Conservation (phyloP, 495 filamentous ascomycete genomes). For the Hyaloscypha hepaticicola region DNA sequence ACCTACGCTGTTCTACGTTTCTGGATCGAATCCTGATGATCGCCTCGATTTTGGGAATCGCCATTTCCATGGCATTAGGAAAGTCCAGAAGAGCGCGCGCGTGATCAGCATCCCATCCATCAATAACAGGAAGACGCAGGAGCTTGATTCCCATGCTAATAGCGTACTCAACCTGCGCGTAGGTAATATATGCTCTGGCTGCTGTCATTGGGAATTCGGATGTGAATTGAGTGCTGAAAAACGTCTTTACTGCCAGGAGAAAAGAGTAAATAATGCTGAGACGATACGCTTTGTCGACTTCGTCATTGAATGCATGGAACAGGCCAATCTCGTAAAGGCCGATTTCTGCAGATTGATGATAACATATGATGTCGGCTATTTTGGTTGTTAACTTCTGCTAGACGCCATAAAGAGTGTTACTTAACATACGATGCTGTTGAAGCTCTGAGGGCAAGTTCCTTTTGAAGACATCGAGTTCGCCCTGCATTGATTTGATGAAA, state of each 20-base stretch:
- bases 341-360: neutral
- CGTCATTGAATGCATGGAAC: neutral
- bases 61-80: neutral
- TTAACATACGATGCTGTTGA: neutral
- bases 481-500: conserved; percentile 1
- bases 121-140: neutral
- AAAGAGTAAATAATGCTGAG: neutral
- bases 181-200: neutral
- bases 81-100: neutral
- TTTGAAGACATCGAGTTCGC: neutral
- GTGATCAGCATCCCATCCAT: neutral
- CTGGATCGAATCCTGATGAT: neutral
- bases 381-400: neutral
- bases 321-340: neutral
- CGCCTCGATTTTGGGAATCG: neutral
- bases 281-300: neutral
- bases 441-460: neutral
- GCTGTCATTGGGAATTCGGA: neutral
- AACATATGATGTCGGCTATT: neutral
- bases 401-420: neutral
- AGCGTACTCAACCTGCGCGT: neutral
- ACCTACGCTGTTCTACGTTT: no score
- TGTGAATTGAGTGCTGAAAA: neutral
- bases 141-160: neutral
- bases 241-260: neutral